These are phyloP conservation scores for Taphrina betulina DNA, from an alignment of 1,139 yeast genomes.

Conservation along the genomic window DNA sequence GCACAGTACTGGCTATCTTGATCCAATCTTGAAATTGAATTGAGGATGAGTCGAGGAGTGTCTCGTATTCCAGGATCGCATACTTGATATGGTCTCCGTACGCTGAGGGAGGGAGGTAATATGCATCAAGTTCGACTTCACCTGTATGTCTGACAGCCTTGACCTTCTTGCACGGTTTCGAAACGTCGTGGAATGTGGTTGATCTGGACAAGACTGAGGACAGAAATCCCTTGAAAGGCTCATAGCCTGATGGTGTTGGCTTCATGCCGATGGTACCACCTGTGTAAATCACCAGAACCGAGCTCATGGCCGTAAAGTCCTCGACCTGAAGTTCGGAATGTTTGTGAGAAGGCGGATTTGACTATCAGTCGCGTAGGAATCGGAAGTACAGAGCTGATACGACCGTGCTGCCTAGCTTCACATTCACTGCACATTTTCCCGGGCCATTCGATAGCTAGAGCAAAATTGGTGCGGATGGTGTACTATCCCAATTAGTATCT, in stretches of 20 bases:
- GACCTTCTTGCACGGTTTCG: not conserved
- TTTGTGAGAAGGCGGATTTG: too few species aligned
- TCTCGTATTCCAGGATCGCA: slow-evolving; percentile 29
- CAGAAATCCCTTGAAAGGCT: slow-evolving; percentile 23
- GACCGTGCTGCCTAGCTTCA: too few species aligned
- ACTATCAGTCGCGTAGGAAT: too few species aligned
- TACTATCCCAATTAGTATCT: too few species aligned
- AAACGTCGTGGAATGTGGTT: slow-evolving; percentile 18
- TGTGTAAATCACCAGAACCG: slow-evolving; percentile 24
- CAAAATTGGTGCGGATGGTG: too few species aligned
- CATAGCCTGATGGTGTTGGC: slow-evolving; percentile 21
- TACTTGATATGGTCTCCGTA: slow-evolving; percentile 18
- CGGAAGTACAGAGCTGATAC: too few species aligned
- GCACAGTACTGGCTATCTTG: slow-evolving; percentile 24
- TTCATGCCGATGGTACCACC: slow-evolving; percentile 33
- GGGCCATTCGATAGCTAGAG: too few species aligned
- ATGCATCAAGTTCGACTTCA: slow-evolving; percentile 11
- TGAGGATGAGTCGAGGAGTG: slow-evolving; percentile 25
- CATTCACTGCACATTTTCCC: too few species aligned
- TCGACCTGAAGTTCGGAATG: too few species aligned
- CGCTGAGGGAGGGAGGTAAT: slow-evolving; percentile 6
- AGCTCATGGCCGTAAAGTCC: slow-evolving; percentile 7
- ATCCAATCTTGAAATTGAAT: slow-evolving; percentile 29
- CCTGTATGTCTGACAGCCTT: slow-evolving; percentile 15
- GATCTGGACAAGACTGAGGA: slow-evolving; percentile 1